Base-by-base conservation (phyloP, 148 eudicot genomes). In the Nepenthes gracilis region DNA sequence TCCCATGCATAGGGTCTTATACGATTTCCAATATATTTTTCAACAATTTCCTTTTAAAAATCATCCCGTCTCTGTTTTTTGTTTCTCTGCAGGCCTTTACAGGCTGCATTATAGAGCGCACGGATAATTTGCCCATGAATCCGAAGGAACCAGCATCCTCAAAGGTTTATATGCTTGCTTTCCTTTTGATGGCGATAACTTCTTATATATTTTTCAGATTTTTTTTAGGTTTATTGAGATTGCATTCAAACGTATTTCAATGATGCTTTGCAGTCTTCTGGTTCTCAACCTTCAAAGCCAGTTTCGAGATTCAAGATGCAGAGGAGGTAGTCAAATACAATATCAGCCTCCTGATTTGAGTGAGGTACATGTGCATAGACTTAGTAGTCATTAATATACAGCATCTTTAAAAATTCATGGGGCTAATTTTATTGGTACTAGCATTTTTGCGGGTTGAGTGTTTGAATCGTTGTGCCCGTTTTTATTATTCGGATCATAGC, bases 271-370 rank as follows among this genome's bases (percentile, higher is more conserved):
- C 78, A 77, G 77, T 64, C 72, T 45, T 48, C 74, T 53, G 64
- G 67, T 11, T 47, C 75, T 54, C 61, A 67, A 54, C 67, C 80
- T 35, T 76, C 93, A 66, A 87, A 75, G 68, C 87, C 87, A 9
- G 81, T 87, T 47, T 91, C 97, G 40, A 85, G 93, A 76, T 91
- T 87, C 68, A 91, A 75, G 78, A 74, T 84, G 91, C 85, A 76
- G 61, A 81, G 90, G 67, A 80, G 74, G 70, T 77, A 78, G 76
- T 40, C 45, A 8, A 40, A 4, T 40, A 3, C 4, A 40, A 40
- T 40, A 3, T 40, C 6, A 8, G 45, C 8, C 8, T 40, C 4
- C 6, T 40, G 45, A 40, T 40, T 40, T 23, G 23, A 23, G 23
- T 23, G 23, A 23, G 23, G 23, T 23, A 23, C 23, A 23, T 23